These are phyloP conservation scores for Pigoraptor vietnamica DNA, from an alignment of 78 protist genomes.

Conservation along the genomic window DNA sequence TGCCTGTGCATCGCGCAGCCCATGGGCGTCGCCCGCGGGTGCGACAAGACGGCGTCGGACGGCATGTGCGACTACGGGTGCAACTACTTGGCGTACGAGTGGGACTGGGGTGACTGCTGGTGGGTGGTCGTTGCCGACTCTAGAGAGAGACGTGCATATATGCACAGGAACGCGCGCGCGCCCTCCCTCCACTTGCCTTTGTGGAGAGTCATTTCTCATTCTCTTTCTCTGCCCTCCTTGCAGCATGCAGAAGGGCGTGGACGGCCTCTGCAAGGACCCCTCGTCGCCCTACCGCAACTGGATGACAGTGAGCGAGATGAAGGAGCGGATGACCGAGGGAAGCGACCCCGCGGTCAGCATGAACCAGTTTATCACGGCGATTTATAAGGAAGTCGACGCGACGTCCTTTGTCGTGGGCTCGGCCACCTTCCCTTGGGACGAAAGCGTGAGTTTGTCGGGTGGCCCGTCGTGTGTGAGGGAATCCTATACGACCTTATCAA, in stretches of 20 bases:
- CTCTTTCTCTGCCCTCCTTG: background rate
- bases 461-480: no score
- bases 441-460: background rate
- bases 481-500: no score
- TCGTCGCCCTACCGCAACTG: background rate
- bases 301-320: background rate
- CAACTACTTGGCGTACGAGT: background rate
- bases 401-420: background rate
- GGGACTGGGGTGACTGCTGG: background rate
- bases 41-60: background rate
- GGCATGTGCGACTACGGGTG: background rate
- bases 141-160: no score
- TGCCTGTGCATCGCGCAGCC: background rate
- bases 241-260: background rate
- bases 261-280: background rate
- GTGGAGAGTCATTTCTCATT: no score
- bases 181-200: no score
- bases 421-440: background rate
- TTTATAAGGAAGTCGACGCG: background rate
- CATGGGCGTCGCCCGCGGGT: background rate
- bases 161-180: no score
- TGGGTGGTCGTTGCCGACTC: background rate
- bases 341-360: background rate
- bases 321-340: background rate
- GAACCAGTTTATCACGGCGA: background rate